Evolutionary conservation across 352 stramenopile species (phyloP), one percentile per base, ranked within the genome.

Genomic region (Phytophthora sp.): DNA sequence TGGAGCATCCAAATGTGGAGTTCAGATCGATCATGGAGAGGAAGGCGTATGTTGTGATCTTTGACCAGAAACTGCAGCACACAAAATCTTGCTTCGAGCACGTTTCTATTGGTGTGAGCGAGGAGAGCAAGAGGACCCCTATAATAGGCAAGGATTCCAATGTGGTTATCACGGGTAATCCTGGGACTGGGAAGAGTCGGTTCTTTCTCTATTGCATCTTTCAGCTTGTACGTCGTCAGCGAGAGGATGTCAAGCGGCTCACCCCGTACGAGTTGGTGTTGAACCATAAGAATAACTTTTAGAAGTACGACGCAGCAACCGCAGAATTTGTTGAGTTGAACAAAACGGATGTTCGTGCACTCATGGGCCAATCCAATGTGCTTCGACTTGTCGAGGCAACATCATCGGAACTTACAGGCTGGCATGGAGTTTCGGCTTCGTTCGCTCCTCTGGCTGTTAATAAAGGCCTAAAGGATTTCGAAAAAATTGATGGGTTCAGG

Each of bases 171-270:
- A 68, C 56, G 44, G 64, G 64, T 9, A 64, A 73, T 51, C 57
- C 59, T 37, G 65, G 65, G 9, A 66, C 31, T 18, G 58, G 59
- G 4, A 74, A 62, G 34, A 74, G 59, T 58, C 41, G 51, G 7
- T 74, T 69, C 43, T 74, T 66, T 27, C 30, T 65, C 5, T 74
- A 69, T 27, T 74, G 57, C 59, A 48, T 67, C 12, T 66, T 62
- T 54, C 62, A 53, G 30, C 34, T 57, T 18, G 5, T 44, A 26
- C 12, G 4, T 44, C 11, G 46, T 1, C 5, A 35, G 30, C 34
- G 20, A 37, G 34, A 18, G 11, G 24, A 46, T 13, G 44, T 59
- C 21, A 48, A 63, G n/a, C 7, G 39, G n/a, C 44, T 59, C 3
- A 5, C 42, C 42, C 4, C 35, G 27, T 64, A 59, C 20, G 38